Percentiles rank a stretch among this genome's conserved stretches.
Conservation (phyloP, 345 rosid genomes). For the Lagerstroemia speciosa region DNA sequence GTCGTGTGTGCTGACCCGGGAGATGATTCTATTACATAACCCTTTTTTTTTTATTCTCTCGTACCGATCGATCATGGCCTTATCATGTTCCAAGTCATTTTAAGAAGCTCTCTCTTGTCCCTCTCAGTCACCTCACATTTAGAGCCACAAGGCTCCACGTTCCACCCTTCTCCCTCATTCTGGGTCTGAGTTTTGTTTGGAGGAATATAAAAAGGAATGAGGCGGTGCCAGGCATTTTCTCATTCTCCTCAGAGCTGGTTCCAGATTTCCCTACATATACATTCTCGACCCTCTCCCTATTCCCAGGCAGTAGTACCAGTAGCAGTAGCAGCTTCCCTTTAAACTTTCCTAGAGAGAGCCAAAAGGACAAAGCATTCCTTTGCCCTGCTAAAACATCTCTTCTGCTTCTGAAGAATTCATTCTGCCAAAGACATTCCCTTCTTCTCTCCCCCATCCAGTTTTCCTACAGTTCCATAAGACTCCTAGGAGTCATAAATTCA, state of each 20-base stretch:
- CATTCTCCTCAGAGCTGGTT: background rate
- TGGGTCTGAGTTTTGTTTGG: background rate
- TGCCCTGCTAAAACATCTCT: slow-evolving; percentile 27
- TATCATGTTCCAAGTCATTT: background rate
- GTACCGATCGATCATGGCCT: background rate
- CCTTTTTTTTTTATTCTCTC: background rate
- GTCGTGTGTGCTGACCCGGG: background rate
- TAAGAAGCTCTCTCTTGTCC: slow-evolving; percentile 2
- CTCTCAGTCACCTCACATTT: background rate
- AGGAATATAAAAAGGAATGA: background rate
- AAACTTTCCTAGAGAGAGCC: slow-evolving; percentile 30
- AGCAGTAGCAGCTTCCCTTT: background rate
- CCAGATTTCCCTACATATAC: background rate
- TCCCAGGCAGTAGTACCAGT: background rate
- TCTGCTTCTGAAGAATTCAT: slow-evolving; percentile 1
- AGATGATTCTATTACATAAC: background rate
- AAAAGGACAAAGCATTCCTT: slow-evolving; percentile 29
- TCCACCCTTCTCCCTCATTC: background rate
- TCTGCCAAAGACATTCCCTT: background rate
- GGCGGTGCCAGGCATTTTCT: background rate
- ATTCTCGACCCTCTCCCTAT: background rate
- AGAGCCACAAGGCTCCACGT: background rate
- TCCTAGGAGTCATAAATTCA: background rate
- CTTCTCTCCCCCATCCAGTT: background rate
- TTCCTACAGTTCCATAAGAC: background rate